Evolutionary conservation across 2,329 filamentous ascomycete species (phyloP), one percentile per base, ranked within the genome.

Genomic region (Delphinella strobiligena): DNA sequence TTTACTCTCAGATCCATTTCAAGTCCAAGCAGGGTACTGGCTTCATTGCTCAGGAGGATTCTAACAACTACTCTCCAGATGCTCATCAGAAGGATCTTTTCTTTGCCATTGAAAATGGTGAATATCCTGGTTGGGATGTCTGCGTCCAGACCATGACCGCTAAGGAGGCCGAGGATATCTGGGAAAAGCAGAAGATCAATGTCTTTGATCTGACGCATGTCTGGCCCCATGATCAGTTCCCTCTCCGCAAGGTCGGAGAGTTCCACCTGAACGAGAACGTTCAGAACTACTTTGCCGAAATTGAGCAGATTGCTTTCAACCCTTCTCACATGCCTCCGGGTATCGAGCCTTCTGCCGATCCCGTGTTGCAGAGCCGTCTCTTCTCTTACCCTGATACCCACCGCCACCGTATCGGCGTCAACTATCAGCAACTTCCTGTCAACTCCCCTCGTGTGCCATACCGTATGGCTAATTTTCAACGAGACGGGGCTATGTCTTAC

Each of bases 341-440:
- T 38, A 73, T 80, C 41, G 78, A 82, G 58, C 73, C 78, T 11
- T 80, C 78, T 8, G 76, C 76, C 46, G 80, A 84, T 49, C 78
- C 79, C 1, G 76, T 83, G 29, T 65, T 83, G 3, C 78, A 83
- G 58, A 73, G 72, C 30, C 75, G 79, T 41, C 67, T 82, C 31
- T 82, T 82, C 66, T 81, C 77, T 1, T 82, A 82, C 61, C 73
- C 76, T 9, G 78, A 83, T 52, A 78, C 72, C 3, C 72, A 75
- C 51, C 69, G 70, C 42, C 69, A 75, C 55, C 67, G 71, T 18
- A 54, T 76, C 15, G 72, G 72, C 19, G 62, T 61, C 47, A 76
- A 76, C 58, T 75, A 74, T 53, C 71, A 75, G 51, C 72, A 75
- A 51, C 56, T 76, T 2, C 72, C 72, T 0, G 66, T 74, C 44